Percentiles rank a stretch among this genome's conserved stretches.
These are phyloP conservation scores for Scheffersomyces coipomensis DNA, from an alignment of 805 yeast genomes.

Conservation along the genomic window DNA sequence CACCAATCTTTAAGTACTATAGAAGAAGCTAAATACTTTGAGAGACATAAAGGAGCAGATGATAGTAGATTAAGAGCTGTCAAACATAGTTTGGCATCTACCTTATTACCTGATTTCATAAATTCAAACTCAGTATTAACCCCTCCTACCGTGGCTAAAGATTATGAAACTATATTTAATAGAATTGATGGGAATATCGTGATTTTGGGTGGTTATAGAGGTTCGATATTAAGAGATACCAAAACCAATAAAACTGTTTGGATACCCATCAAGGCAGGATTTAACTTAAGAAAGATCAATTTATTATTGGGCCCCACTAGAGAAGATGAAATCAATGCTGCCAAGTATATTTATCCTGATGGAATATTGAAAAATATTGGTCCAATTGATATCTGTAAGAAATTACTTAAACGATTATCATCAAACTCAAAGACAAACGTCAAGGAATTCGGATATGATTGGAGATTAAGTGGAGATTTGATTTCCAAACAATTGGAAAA, in stretches of 20 bases:
- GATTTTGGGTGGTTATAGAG: constrained; percentile 86
- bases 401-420: constrained; percentile 52
- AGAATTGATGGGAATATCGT: constrained; percentile 76
- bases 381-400: constrained; percentile 76
- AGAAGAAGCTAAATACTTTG: constrained; percentile 62
- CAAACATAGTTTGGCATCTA: constrained; percentile 56
- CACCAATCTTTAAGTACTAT: constrained; percentile 58
- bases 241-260: constrained; percentile 68
- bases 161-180: constrained; percentile 48
- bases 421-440: constrained; percentile 60
- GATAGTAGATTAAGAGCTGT: constrained; percentile 71
- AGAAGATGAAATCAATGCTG: constrained; percentile 63
- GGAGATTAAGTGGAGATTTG: constrained; percentile 74
- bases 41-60: constrained; percentile 55
- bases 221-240: constrained; percentile 69
- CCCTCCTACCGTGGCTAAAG: constrained; percentile 7
- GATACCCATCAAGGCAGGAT: constrained; percentile 86
- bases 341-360: constrained; percentile 59
- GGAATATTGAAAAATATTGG: constrained; percentile 82
- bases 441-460: constrained; percentile 86
- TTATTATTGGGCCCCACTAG: constrained; percentile 69
- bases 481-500: constrained; percentile 50
- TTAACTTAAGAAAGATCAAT: constrained; percentile 68
- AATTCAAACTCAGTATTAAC: constrained; percentile 1
- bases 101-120: constrained; percentile 35